Evolutionary conservation across 441 rosid species (phyloP).

Genomic region (Geranium incanum): DNA sequence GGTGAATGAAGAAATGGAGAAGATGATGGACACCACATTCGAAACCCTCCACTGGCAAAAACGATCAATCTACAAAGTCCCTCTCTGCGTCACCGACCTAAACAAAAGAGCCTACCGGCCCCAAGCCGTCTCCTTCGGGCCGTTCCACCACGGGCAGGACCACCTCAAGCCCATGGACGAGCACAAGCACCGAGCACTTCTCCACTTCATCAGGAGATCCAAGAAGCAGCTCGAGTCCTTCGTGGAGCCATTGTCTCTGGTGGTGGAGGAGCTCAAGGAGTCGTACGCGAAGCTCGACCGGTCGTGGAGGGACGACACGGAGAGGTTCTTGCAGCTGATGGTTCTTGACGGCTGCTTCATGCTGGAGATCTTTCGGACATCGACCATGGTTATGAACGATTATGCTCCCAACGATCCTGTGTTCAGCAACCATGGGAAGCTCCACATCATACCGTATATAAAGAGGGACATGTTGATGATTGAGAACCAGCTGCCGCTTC

Average conservation of each 20-base stretch:
- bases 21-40: not conserved
- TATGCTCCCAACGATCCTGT: not conserved
- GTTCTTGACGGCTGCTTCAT: not conserved
- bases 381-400: not conserved
- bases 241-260: not conserved
- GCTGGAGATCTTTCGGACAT: not conserved
- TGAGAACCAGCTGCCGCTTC: not conserved
- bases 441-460: not conserved
- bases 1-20: not conserved
- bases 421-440: constrained; percentile 6
- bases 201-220: not conserved
- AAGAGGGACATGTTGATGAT: constrained; percentile 4
- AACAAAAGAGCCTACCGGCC: constrained; percentile 4
- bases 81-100: not conserved
- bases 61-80: not conserved
- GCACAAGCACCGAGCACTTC: constrained; percentile 8
- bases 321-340: not conserved
- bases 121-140: constrained; percentile 4
- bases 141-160: not conserved
- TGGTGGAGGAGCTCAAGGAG: not conserved
- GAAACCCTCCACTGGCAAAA: not conserved
- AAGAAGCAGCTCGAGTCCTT: not conserved
- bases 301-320: not conserved
- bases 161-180: not conserved
- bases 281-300: not conserved